Percentiles rank a stretch among this genome's conserved stretches.
Evolutionary conservation across 768 basidiomycete genomes (phyloP).

Genomic region (Pleurotus ostreatus): DNA sequence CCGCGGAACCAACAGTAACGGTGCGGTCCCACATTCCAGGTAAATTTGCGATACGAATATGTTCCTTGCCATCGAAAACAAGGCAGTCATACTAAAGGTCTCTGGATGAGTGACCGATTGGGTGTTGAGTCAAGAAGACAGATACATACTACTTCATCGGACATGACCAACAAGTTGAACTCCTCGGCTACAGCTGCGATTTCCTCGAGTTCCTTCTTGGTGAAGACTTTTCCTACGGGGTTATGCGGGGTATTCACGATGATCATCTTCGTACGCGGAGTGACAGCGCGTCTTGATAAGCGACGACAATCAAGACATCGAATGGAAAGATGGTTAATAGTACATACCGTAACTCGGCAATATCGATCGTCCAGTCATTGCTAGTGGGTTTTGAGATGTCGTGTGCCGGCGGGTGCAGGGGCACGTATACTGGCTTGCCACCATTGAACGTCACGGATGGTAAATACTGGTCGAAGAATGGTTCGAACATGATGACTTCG

Average conservation of each 20-base stretch:
- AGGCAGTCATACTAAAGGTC: conserved; percentile 82
- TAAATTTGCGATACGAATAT: conserved; percentile 89
- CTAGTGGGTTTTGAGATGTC: conserved; percentile 43
- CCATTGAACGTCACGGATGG: conserved; percentile 93
- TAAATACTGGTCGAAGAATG: conserved; percentile 95
- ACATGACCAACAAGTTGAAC: conserved; percentile 87
- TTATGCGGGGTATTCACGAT: conserved; percentile 97
- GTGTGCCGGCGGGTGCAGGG: conserved; percentile 79
- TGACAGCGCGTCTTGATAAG: conserved; percentile 64
- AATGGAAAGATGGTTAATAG: not conserved
- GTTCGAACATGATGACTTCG: conserved; percentile 98
- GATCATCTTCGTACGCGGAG: conserved; percentile 89
- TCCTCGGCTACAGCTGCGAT: conserved; percentile 89
- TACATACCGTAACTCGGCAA: conserved; percentile 77
- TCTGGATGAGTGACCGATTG: conserved; percentile 1
- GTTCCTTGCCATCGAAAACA: conserved; percentile 83
- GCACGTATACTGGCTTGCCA: conserved; percentile 90
- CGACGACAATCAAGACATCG: not conserved
- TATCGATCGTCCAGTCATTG: conserved; percentile 87
- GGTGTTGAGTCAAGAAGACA: not conserved
- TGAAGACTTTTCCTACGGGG: conserved; percentile 97
- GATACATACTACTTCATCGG: conserved; percentile 89
- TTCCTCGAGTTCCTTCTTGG: conserved; percentile 70
- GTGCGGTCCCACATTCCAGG: conserved; percentile 99
- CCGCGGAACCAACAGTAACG: conserved; percentile 92